A percentile compares a stretch with the other conserved stretches of the same genome.
Conservation (phyloP, 1,284 basidiomycete genomes). For the Meripilus lineatus region DNA sequence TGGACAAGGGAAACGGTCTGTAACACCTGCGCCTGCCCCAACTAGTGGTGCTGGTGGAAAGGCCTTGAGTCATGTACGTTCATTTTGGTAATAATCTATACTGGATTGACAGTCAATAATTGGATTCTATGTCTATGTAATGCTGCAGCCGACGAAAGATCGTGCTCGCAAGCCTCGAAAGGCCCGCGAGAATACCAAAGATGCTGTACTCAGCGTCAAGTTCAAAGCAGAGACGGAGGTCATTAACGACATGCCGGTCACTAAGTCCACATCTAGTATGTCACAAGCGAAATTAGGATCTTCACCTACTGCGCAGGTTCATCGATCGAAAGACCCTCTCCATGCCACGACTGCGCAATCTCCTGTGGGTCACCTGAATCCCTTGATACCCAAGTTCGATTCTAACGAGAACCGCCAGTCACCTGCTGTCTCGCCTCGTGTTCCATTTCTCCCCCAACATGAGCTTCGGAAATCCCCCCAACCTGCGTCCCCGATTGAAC, state of each 20-base stretch:
- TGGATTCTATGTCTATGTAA: slow-evolving; percentile 20
- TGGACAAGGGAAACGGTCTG: slow-evolving; percentile 20
- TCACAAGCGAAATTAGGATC: too few relatives aligned
- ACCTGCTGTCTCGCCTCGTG: too few relatives aligned
- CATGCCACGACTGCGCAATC: neutral
- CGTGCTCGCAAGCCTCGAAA: slow-evolving; percentile 61
- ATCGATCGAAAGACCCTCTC: too few relatives aligned
- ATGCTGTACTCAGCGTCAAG: neutral
- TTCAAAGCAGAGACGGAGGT: neutral
- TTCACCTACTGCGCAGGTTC: too few relatives aligned
- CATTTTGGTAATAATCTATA: slow-evolving; percentile 52
- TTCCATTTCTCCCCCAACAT: too few relatives aligned
- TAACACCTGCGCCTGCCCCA: slow-evolving; percentile 21
- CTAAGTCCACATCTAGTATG: too few relatives aligned
- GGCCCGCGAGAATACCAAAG: slow-evolving; percentile 25
- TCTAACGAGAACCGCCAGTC: neutral
- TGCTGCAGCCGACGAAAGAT: slow-evolving; percentile 65
- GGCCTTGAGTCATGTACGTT: slow-evolving; percentile 74
- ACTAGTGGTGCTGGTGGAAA: slow-evolving; percentile 36
- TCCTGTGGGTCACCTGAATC: neutral
- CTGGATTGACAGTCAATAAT: too few relatives aligned
- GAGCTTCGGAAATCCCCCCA: too few relatives aligned
- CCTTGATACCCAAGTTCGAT: neutral
- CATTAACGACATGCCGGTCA: neutral
- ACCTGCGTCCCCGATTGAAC: neutral